Base-by-base conservation (phyloP, 106 monocot species). In the Agapanthus africanus region DNA sequence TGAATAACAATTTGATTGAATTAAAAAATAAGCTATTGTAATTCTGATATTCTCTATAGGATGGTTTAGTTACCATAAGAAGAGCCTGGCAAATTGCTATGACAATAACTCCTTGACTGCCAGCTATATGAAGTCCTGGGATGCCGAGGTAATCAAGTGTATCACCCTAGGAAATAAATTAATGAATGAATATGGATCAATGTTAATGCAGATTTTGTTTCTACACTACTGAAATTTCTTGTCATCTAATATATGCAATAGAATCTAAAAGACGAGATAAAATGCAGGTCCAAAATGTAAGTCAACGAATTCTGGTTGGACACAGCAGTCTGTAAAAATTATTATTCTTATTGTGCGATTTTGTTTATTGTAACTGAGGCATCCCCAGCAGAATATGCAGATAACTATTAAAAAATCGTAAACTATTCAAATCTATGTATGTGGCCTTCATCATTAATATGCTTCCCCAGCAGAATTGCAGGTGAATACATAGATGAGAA, bases 141-240 rank as follows among this genome's bases (percentile, higher is more conserved):
- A 7, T 19, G 16, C 46, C 46, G 26, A 94, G 84, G 65, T 94
- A 94, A 67, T 94, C 94, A 77, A 94, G 90, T n/a, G 94, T 94
- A 72, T 94, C 94, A n/a, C n/a, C n/a, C n/a, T n/a, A n/a, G n/a
- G n/a, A n/a, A n/a, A n/a, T n/a, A n/a, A 31, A 44, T n/a, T 35
- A 27, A 36, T 25, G 4, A 35, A 30, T 62, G 8, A 36, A 62
- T n/a, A n/a, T 36, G 23, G 25, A 13, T 52, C 16, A 33, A 23
- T 7, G 42, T 44, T 11, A 65, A 65, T 25, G 44, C 61, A 71
- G 49, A 57, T 28, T 11, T 57, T 11, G 15, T 57, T 49, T 54
- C 22, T 19, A 14, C 23, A 65, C n/a, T n/a, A 34, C 40, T 26
- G 65, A 26, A 10, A 39, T 65, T 62, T 19, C 36, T 62, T 62